Evolutionary conservation across 2,329 filamentous ascomycete genomes (phyloP), one percentile per base, ranked within the genome.

Genomic region (Penicillium sp.): DNA sequence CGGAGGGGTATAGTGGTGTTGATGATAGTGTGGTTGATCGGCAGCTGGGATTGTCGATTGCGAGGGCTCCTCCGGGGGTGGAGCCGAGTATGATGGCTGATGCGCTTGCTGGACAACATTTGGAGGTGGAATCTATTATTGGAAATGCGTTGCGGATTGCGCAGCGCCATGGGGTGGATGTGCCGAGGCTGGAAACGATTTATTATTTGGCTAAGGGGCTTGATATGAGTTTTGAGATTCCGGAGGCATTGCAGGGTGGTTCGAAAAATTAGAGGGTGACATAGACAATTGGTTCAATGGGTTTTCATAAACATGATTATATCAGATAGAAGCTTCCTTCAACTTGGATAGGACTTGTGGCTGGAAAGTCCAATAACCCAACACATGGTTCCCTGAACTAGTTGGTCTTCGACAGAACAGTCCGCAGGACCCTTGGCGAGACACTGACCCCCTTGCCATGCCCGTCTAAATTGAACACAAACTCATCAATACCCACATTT

Each of bases 401-500:
- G 11, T 55, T 31, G 20, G 39, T 53, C 35, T 53, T 60, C 15
- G 48, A 25, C 39, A 63, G 48, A 25, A 52, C 53, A 12, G 58
- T 49, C 4, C 65, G 58, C 45, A 67, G 38, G 0, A 55, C 63
- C 22, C 62, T 50, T 4, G 63, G 63, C 2, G 63, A 65, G 14
- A 68, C 41, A 11, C 49, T 58, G 6, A 59, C 57, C 14, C 51
- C 66, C 41, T 63, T 8, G 8, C 66, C 63, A 20, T 45, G 22
- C 3, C 54, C 31, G 54, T 65, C 50, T 22, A 68, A 8, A 6
- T 62, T 48, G 22, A 68, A 67, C 14, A 62, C 42, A 48, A 68
- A 68, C 53, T 68, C 66, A 42, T 65, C 61, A 5, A 67, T 38
- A 2, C 63, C 66, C 8, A 67, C 50, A 52, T 61, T 67, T 0